Evolutionary conservation across 495 filamentous ascomycete species (phyloP), one percentile per base, ranked within the genome.

Genomic region (Trichoderma reesei): DNA sequence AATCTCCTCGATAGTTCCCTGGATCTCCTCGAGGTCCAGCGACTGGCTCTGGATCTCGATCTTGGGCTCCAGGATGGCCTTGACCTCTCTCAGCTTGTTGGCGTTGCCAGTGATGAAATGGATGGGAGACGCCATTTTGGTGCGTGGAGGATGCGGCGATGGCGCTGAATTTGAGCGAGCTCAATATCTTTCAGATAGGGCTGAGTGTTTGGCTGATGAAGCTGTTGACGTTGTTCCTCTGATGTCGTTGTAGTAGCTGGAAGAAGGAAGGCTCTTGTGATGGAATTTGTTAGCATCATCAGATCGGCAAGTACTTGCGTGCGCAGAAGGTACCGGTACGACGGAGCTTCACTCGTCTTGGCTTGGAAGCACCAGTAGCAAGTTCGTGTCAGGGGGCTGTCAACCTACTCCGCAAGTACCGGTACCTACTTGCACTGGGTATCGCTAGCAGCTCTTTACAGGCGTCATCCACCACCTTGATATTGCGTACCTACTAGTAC

Each of bases 61-160:
- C 37, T 85, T 81, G 63, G 82, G 83, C 64, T 86, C 86, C 18
- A 98, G 82, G 69, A 98, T 97, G 13, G 88, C 87, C 71, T 86
- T 83, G 67, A 96, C 90, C 76, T 98, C 94, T 64, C 73, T 72
- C 60, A 98, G 83, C 77, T 98, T 98, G 78, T 96, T 95, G 68
- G 84, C 82, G 78, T 98, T 98, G 68, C 93, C 89, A 3, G 95
- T 98, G 69, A 98, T 96, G 80, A 98, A 98, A 79, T 96, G 90
- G 41, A 98, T 68, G 2, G 70, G 67, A 60, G 56, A 59, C 42
- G 48, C 33, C 46, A 64, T 59, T 26, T 34, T 44, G 31, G 7
- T 38, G 18, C 37, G 44, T 33, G 39, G 14, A 8, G n/a, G 26
- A 33, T 11, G 26, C 11, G 51, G 51, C 31, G 20, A 18, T n/a